Conservation (phyloP, 73 alveolate genomes). For the Paramecium tetraurelia region DNA sequence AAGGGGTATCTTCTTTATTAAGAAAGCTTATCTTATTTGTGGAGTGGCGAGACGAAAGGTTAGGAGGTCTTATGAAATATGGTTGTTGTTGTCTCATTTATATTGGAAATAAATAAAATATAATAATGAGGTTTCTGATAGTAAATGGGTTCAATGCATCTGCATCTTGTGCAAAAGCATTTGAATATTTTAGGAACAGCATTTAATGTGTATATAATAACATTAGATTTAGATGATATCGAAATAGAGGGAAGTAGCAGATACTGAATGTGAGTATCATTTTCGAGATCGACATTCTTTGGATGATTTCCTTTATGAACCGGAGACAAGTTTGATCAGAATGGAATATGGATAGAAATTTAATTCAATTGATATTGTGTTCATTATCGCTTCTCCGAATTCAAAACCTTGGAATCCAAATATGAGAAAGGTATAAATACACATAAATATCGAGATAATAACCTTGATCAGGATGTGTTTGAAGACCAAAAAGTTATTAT, state of each 20-base stretch:
- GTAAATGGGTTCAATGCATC: constrained; percentile 22
- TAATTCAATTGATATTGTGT: constrained; percentile 55
- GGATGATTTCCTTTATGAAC: constrained; percentile 61
- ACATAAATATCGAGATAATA: background rate
- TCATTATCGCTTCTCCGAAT: constrained; percentile 31
- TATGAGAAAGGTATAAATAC: constrained; percentile 51
- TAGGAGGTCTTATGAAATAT: background rate
- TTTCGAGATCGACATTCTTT: constrained; percentile 49
- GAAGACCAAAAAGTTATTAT: constrained; percentile 52
- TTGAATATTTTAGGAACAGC: background rate
- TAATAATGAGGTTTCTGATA: constrained; percentile 20
- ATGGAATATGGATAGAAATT: constrained; percentile 45
- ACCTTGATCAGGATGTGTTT: constrained; percentile 59
- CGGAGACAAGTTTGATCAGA: constrained; percentile 29
- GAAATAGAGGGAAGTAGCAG: constrained; percentile 48
- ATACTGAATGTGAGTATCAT: constrained; percentile 58
- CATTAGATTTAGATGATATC: constrained; percentile 1
- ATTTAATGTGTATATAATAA: background rate
- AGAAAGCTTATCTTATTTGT: background rate
- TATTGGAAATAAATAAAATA: background rate
- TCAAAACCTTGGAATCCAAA: constrained; percentile 51
- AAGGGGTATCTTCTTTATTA: constrained; percentile 1
- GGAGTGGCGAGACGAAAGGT: constrained; percentile 20
- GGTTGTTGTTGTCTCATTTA: background rate
- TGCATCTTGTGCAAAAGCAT: background rate